Percentiles rank a stretch among this genome's conserved stretches.
phyloP scores from a whole-genome alignment of 805 yeast species.

The Saccharomycopsis javanensis region DNA sequence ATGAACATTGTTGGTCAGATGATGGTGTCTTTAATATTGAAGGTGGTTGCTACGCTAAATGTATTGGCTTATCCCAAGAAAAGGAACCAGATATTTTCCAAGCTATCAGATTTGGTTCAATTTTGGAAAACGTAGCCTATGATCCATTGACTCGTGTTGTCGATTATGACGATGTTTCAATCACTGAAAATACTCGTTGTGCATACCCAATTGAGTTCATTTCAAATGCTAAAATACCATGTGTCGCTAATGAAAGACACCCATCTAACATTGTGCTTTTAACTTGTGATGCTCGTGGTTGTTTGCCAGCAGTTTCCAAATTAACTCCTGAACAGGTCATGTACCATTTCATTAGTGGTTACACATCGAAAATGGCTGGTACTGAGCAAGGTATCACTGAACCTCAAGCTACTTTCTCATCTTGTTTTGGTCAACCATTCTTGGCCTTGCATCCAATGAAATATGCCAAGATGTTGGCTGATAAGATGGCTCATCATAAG shows the following conservation, averaged over 20 bases:
- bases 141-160: slow-evolving; percentile 71
- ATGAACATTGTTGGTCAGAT: slow-evolving; percentile 99
- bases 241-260: slow-evolving; percentile 69
- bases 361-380: slow-evolving; percentile 99
- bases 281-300: slow-evolving; percentile 98
- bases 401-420: slow-evolving; percentile 96
- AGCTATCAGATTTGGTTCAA: slow-evolving; percentile 90
- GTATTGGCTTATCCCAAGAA: slow-evolving; percentile 79
- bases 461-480: slow-evolving; percentile 92
- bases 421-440: slow-evolving; percentile 99
- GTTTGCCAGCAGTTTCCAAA: slow-evolving; percentile 92
- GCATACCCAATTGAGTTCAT: slow-evolving; percentile 97
- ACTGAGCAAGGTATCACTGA: slow-evolving; percentile 98
- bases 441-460: slow-evolving; percentile 96
- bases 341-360: slow-evolving; percentile 98
- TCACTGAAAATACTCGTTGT: slow-evolving; percentile 97
- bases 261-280: slow-evolving; percentile 87
- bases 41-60: slow-evolving; percentile 99
- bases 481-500: slow-evolving; percentile 79
- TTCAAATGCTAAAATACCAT: slow-evolving; percentile 93
- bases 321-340: slow-evolving; percentile 91
- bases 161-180: slow-evolving; percentile 69
- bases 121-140: slow-evolving; percentile 86
- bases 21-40: slow-evolving; percentile 97
- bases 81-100: slow-evolving; percentile 97